Base-by-base conservation (phyloP, 768 basidiomycete genomes). In the Psilocybe cyanescens region DNA sequence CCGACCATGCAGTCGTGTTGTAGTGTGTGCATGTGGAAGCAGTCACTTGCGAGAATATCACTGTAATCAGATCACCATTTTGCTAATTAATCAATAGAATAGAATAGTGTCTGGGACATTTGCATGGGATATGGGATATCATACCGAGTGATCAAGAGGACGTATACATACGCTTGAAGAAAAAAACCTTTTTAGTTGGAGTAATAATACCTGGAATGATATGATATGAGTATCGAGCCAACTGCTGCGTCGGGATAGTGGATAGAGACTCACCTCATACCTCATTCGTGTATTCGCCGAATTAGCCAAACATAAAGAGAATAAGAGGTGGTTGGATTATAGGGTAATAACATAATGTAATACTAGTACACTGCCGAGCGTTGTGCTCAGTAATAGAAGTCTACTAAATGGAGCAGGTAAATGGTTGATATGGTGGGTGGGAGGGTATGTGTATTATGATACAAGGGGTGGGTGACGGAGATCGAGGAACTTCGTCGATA, bases 321-420 rank as follows among this genome's bases (percentile, higher is more conserved):
- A 49, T 35, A 49, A 49, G 47, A 6, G 47, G 47, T 49, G 47
- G 19, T 49, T 49, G 24, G 47, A 49, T 49, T 49, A 49, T 49
- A 24, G 28, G 47, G 17, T 49, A 8, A 29, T 30, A 30, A 24
- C 0, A 49, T 30, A 30, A 24, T 24, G 28, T 30, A 49, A 30
- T 49, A 49, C 14, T 46, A 4, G 14, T 49, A 49, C 47, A 49
- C 6, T 0, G 24, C n/a, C 3, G 28, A n/a, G 11, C 2, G 6
- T 11, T 49, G 9, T 28, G 28, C 17, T 8, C 7, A 24, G 11
- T 8, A 28, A 24, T 53, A 53, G 1, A 53, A 17, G 7, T 53
- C 30, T 44, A 5, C 14, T 1, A 44, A n/a, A 44, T 44, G n/a
- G 14, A 44, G 33, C 33, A 35, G 11, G 33, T 35, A 35, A 35